Percentiles rank a stretch among this genome's conserved stretches.
Conservation (phyloP, 225 moss, liverwort and hornwort genomes). For the Marchantia paleacea region DNA sequence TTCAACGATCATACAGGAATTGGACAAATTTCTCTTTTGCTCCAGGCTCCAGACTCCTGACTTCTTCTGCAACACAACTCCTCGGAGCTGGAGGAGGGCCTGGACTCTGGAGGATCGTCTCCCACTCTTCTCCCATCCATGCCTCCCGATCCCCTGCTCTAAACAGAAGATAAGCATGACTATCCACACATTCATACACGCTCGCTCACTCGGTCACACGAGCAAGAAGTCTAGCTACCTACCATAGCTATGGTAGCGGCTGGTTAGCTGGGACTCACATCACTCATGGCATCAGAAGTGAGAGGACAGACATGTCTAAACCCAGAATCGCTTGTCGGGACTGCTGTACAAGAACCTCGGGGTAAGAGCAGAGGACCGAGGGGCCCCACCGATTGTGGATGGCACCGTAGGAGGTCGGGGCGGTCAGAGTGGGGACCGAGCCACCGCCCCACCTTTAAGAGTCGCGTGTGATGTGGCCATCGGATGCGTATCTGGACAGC, state of each 20-base stretch:
- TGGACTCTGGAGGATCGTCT: too few species aligned
- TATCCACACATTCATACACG: not conserved
- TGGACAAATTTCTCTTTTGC: not conserved
- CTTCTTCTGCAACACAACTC: not conserved
- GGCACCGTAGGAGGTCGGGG: not conserved
- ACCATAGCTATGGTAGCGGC: not conserved
- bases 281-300: not conserved
- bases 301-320: not conserved
- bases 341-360: not conserved
- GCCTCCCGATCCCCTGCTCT: not conserved
- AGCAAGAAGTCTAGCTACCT: not conserved
- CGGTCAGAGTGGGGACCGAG: not conserved
- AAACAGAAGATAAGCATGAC: not conserved
- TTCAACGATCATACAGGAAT: not conserved
- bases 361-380: not conserved
- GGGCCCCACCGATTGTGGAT: not conserved
- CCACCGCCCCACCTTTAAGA: constrained; percentile 1
- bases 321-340: not conserved
- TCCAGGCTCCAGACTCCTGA: not conserved
- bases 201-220: not conserved
- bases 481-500: not conserved
- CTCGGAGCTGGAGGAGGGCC: too few species aligned
- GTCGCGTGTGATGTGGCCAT: not conserved
- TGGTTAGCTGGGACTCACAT: not conserved
- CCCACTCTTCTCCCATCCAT: too few species aligned